These are phyloP conservation scores for Noccaea caerulescens DNA, from an alignment of 345 rosid species.

Conservation along the genomic window DNA sequence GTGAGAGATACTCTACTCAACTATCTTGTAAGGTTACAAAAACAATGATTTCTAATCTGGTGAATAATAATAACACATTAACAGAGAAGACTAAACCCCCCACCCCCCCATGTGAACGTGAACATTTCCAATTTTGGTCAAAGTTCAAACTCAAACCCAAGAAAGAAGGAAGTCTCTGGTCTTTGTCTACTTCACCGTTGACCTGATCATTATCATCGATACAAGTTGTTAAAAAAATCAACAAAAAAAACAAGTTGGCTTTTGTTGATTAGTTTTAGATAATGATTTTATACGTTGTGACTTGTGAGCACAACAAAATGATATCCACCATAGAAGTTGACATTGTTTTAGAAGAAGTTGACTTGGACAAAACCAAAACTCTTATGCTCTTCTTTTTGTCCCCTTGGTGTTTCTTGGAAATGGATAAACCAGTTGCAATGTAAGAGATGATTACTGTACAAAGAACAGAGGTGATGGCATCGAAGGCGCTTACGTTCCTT, in stretches of 20 bases:
- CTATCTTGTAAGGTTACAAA: slow-evolving; percentile 6
- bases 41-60: neutral
- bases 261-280: slow-evolving; percentile 32
- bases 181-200: slow-evolving; percentile 32
- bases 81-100: slow-evolving; percentile 5
- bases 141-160: slow-evolving; percentile 24
- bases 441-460: slow-evolving; percentile 21
- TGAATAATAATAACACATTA: neutral
- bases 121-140: slow-evolving; percentile 13
- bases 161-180: slow-evolving; percentile 19
- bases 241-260: slow-evolving; percentile 20
- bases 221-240: slow-evolving; percentile 23
- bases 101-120: too few relatives aligned
- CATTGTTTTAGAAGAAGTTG: slow-evolving; percentile 31
- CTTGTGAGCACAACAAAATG: slow-evolving; percentile 41
- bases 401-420: neutral
- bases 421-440: slow-evolving; percentile 31
- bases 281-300: slow-evolving; percentile 34
- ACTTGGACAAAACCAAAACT: slow-evolving; percentile 27
- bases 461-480: slow-evolving; percentile 24
- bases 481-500: slow-evolving; percentile 22
- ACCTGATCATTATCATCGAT: slow-evolving; percentile 33
- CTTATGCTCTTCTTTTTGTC: neutral
- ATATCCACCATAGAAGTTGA: slow-evolving; percentile 33
- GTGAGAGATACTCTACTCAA: neutral